These are phyloP conservation scores for Ceratobasidium theobromae DNA, from an alignment of 1,284 basidiomycete genomes.

Conservation along the genomic window DNA sequence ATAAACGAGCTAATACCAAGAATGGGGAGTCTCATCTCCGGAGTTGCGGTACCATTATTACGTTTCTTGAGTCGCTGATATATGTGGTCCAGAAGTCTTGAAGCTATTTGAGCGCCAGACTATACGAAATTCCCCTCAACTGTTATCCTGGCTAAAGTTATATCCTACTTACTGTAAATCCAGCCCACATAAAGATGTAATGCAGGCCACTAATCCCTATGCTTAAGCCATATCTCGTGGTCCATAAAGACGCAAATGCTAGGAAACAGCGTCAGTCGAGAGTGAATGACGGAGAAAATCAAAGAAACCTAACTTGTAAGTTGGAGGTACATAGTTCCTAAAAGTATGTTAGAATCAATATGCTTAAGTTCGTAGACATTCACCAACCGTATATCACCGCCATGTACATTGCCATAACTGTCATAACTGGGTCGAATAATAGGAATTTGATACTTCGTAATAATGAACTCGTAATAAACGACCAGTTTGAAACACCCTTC, in stretches of 20 bases:
- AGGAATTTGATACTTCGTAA: slow-evolving; percentile 44
- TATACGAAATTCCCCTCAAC: neutral
- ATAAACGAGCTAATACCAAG: slow-evolving; percentile 22
- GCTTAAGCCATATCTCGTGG: slow-evolving; percentile 40
- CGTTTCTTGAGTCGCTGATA: slow-evolving; percentile 42
- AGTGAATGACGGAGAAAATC: neutral
- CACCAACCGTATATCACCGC: slow-evolving; percentile 39
- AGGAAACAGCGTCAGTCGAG: neutral
- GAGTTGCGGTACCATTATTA: slow-evolving; percentile 42
- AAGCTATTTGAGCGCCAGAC: slow-evolving; percentile 42
- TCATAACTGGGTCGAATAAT: slow-evolving; percentile 43
- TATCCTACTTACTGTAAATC: slow-evolving; percentile 34
- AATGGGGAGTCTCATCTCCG: slow-evolving; percentile 39
- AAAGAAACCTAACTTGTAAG: slow-evolving; percentile 31
- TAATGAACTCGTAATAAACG: slow-evolving; percentile 36
- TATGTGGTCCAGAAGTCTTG: slow-evolving; percentile 42
- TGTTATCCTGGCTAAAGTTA: neutral
- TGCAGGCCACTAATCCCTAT: slow-evolving; percentile 45
- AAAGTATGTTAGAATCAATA: neutral
- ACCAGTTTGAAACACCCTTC: neutral
- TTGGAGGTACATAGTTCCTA: slow-evolving; percentile 32
- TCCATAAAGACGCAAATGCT: slow-evolving; percentile 42
- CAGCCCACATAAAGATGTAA: slow-evolving; percentile 43
- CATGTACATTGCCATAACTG: slow-evolving; percentile 40
- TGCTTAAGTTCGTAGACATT: neutral